Evolutionary conservation across 345 rosid genomes (phyloP).

Genomic region (Angophora floribunda): DNA sequence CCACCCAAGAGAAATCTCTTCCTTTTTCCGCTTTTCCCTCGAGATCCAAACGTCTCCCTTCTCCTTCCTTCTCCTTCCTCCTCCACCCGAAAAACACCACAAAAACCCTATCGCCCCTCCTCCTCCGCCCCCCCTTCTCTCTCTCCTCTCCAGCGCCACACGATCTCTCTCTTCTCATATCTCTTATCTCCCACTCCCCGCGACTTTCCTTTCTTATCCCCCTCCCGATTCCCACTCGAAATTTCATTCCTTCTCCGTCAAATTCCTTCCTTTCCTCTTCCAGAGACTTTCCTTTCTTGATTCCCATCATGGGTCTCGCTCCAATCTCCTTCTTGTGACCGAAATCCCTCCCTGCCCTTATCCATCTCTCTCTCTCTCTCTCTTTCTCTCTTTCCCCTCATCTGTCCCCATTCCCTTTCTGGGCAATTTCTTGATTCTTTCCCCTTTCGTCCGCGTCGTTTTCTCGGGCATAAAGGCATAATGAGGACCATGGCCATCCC

Average conservation of each 20-base stretch:
- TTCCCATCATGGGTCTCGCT: neutral
- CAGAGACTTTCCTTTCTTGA: neutral
- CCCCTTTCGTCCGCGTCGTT: neutral
- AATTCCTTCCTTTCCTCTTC: neutral
- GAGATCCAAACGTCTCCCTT: neutral
- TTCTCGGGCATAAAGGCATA: neutral
- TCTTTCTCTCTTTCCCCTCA: neutral
- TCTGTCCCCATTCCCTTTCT: neutral
- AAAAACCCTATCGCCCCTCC: neutral
- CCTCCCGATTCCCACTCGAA: neutral
- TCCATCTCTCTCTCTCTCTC: neutral
- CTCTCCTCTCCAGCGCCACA: neutral
- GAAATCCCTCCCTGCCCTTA: neutral
- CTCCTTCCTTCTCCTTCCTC: neutral
- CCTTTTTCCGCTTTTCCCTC: neutral
- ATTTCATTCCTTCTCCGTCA: neutral
- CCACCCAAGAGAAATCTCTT: accelerated
- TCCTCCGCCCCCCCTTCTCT: neutral
- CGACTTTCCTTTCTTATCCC: neutral
- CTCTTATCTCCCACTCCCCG: neutral
- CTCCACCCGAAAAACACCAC: neutral
- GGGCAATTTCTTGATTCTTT: neutral
- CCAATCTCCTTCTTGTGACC: neutral
- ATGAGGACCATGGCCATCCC: slow-evolving; percentile 34
- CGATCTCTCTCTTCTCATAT: neutral